phyloP scores from a whole-genome alignment of 306 rosid genomes.

The peach (Prunus persica) region DNA sequence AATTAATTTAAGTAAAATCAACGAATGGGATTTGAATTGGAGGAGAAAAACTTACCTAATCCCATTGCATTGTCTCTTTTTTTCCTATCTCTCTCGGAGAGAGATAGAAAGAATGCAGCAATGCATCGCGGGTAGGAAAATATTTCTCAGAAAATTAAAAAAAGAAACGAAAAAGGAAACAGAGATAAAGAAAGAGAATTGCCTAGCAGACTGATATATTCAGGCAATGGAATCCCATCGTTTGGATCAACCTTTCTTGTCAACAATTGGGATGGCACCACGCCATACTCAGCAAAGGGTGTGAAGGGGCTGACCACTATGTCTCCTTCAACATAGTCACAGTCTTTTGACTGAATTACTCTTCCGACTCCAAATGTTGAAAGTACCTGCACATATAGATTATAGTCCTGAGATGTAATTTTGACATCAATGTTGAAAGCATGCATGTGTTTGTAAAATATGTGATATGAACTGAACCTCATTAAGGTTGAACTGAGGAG shows the following conservation, averaged over 20 bases:
- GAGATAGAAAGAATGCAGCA: no score
- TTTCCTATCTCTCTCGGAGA: no score
- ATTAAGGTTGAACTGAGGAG: constrained; percentile 28
- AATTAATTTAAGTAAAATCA: background rate
- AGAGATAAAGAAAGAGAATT: background rate
- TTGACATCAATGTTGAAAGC: background rate
- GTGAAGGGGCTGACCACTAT: constrained; percentile 20
- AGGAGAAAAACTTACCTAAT: no score
- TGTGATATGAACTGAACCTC: constrained; percentile 22
- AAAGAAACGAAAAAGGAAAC: background rate
- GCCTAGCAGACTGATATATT: constrained; percentile 49
- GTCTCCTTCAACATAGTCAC: constrained; percentile 41
- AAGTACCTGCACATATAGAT: constrained; percentile 30
- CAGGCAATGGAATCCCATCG: constrained; percentile 43
- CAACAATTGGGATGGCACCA: constrained; percentile 20
- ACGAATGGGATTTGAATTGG: no score
- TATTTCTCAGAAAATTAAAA: no score
- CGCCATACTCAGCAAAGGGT: constrained; percentile 41
- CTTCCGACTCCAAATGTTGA: constrained; percentile 34
- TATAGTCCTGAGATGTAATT: background rate
- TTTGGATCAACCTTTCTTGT: constrained; percentile 32
- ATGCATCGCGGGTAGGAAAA: no score
- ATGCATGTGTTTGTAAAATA: background rate
- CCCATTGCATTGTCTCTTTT: no score
- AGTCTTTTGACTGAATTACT: constrained; percentile 40